Evolutionary conservation across 495 filamentous ascomycete genomes (phyloP).

Genomic region (Penicillium pancosmium): DNA sequence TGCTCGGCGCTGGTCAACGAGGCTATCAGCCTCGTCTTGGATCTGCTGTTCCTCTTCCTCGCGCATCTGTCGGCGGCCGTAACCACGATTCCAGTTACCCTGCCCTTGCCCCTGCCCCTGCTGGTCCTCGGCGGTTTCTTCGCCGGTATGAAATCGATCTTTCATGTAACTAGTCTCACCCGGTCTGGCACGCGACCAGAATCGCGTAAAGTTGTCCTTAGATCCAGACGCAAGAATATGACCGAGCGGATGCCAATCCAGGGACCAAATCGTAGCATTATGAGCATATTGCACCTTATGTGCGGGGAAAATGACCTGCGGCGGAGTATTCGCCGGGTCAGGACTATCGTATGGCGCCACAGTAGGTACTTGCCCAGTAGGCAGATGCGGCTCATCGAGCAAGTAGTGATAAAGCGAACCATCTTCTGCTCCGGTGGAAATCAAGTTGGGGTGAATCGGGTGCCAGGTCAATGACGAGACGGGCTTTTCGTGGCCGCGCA

Average conservation of each 20-base stretch:
- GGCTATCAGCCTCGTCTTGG: constrained; percentile 87
- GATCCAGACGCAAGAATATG: constrained; percentile 98
- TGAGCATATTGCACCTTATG: constrained; percentile 86
- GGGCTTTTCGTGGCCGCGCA: constrained; percentile 93
- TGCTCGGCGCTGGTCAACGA: constrained; percentile 88
- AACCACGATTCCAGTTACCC: constrained; percentile 87
- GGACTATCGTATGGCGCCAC: constrained; percentile 81
- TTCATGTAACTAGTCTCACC: constrained; percentile 82
- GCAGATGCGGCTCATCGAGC: constrained; percentile 86
- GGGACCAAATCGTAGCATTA: constrained; percentile 91
- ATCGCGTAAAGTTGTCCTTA: constrained; percentile 93
- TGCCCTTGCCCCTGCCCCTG: constrained; percentile 44
- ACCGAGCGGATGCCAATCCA: constrained; percentile 96
- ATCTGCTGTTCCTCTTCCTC: constrained; percentile 92
- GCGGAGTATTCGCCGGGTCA: constrained; percentile 74
- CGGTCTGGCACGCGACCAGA: constrained; percentile 89
- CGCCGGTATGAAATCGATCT: constrained; percentile 92
- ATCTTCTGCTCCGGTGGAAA: constrained; percentile 89
- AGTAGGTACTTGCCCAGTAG: constrained; percentile 64
- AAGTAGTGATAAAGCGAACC: constrained; percentile 90
- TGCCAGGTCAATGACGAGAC: constrained; percentile 93
- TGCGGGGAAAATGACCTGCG: constrained; percentile 86
- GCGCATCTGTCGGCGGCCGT: constrained; percentile 74
- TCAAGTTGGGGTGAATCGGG: constrained; percentile 81
- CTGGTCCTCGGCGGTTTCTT: constrained; percentile 77